These are phyloP conservation scores for Naganishia liquefaciens DNA, from an alignment of 1,284 basidiomycete species.

Conservation along the genomic window DNA sequence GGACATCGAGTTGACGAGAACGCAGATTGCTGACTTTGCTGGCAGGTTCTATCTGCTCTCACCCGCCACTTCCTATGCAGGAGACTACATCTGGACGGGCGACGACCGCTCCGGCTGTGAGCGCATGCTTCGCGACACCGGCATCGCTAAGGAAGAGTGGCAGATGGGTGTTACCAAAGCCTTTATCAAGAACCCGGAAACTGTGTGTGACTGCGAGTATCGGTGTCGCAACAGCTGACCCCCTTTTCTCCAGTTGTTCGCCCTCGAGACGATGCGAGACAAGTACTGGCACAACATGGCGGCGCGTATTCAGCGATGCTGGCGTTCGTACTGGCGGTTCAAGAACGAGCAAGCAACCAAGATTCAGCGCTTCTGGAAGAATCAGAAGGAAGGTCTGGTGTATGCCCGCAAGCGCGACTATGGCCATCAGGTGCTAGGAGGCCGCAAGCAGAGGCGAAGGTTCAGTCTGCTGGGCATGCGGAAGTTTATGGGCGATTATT, in stretches of 20 bases:
- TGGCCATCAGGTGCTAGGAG: slow-evolving; percentile 86
- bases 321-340: slow-evolving; percentile 92
- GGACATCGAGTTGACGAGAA: slow-evolving; percentile 15
- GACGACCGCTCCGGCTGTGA: slow-evolving; percentile 89
- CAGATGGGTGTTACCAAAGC: slow-evolving; percentile 99
- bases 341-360: slow-evolving; percentile 91
- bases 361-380: slow-evolving; percentile 98
- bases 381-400: slow-evolving; percentile 89
- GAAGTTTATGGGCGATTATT: slow-evolving; percentile 95
- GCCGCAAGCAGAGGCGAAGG: slow-evolving; percentile 88
- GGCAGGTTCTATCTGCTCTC: slow-evolving; percentile 86
- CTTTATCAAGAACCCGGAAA: slow-evolving; percentile 99
- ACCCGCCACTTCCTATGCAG: slow-evolving; percentile 92
- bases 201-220: slow-evolving; percentile 59
- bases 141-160: slow-evolving; percentile 96
- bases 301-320: slow-evolving; percentile 91
- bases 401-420: slow-evolving; percentile 90
- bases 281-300: slow-evolving; percentile 99
- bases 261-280: slow-evolving; percentile 97
- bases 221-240: not conserved
- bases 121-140: slow-evolving; percentile 89
- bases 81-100: slow-evolving; percentile 96
- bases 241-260: slow-evolving; percentile 72
- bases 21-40: not conserved
- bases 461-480: slow-evolving; percentile 93